Conservation (phyloP, 352 stramenopile species). For the Phytophthora cryptogea region DNA sequence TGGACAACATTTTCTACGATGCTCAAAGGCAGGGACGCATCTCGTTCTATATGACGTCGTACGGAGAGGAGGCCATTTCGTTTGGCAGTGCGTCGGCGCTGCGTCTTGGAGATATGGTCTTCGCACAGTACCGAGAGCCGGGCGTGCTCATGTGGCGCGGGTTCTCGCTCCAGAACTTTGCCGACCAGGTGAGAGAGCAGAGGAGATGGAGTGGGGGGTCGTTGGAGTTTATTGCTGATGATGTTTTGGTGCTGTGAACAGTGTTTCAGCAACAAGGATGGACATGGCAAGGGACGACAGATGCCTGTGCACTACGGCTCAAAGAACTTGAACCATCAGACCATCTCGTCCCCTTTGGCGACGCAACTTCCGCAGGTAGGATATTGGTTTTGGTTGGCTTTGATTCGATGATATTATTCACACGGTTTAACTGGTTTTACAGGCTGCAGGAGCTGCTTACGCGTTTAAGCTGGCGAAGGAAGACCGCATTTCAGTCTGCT, state of each 20-base stretch:
- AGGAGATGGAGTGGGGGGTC: not conserved
- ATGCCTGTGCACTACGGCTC: conserved; percentile 99
- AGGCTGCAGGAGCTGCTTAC: conserved; percentile 97
- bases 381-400: not conserved
- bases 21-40: conserved; percentile 97
- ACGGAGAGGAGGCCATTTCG: conserved; percentile 96
- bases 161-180: conserved; percentile 97
- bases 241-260: conserved; percentile 7
- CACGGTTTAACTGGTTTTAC: not conserved
- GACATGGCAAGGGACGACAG: conserved; percentile 96
- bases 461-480: conserved; percentile 95
- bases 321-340: conserved; percentile 96
- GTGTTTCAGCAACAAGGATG: conserved; percentile 96
- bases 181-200: conserved; percentile 75
- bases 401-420: not conserved
- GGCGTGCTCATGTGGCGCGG: conserved; percentile 98
- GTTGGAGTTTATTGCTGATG: not conserved
- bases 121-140: conserved; percentile 98
- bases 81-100: conserved; percentile 95
- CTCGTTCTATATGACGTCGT: conserved; percentile 96
- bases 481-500: conserved; percentile 92
- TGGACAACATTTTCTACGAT: conserved; percentile 98
- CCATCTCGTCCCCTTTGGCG: conserved; percentile 96
- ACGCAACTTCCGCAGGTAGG: conserved; percentile 96
- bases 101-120: conserved; percentile 90